phyloP scores from a whole-genome alignment of 2,329 filamentous ascomycete species.

The Nemania serpens region DNA sequence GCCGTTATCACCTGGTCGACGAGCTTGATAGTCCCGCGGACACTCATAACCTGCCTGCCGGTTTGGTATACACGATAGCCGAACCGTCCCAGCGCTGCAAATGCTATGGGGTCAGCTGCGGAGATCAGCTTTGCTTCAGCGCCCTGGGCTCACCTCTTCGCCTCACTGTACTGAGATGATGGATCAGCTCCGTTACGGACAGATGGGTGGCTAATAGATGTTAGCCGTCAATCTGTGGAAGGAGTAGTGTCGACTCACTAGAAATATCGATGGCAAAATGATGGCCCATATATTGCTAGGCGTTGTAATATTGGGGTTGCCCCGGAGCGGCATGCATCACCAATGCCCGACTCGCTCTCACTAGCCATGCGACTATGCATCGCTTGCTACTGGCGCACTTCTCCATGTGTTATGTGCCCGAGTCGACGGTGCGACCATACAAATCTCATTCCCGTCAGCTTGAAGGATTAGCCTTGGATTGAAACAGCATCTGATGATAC shows the following conservation, averaged over 20 bases:
- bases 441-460: slow-evolving; percentile 2
- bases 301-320: slow-evolving; percentile 6
- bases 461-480: slow-evolving; percentile 14
- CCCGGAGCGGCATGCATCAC: slow-evolving; percentile 4
- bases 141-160: slow-evolving; percentile 4
- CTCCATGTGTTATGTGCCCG: slow-evolving; percentile 9
- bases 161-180: slow-evolving; percentile 5
- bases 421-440: slow-evolving; percentile 16
- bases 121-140: slow-evolving; percentile 11
- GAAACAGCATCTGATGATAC: slow-evolving; percentile 18
- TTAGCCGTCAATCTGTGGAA: not conserved
- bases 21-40: slow-evolving; percentile 31
- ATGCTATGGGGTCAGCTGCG: slow-evolving; percentile 21
- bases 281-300: slow-evolving; percentile 1
- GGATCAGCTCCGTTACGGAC: slow-evolving; percentile 7
- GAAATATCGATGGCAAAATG: slow-evolving; percentile 2
- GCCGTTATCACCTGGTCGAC: slow-evolving; percentile 33
- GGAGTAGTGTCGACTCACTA: not conserved
- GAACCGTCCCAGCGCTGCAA: slow-evolving; percentile 19
- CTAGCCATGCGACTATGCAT: slow-evolving; percentile 8
- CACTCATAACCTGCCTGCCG: slow-evolving; percentile 26
- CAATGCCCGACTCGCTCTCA: slow-evolving; percentile 3
- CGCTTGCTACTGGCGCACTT: slow-evolving; percentile 2
- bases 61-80: slow-evolving; percentile 29
- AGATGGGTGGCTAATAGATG: slow-evolving; percentile 2